Evolutionary conservation across 257 asterid species (phyloP).

Genomic region (Nicotiana sylvestris): DNA sequence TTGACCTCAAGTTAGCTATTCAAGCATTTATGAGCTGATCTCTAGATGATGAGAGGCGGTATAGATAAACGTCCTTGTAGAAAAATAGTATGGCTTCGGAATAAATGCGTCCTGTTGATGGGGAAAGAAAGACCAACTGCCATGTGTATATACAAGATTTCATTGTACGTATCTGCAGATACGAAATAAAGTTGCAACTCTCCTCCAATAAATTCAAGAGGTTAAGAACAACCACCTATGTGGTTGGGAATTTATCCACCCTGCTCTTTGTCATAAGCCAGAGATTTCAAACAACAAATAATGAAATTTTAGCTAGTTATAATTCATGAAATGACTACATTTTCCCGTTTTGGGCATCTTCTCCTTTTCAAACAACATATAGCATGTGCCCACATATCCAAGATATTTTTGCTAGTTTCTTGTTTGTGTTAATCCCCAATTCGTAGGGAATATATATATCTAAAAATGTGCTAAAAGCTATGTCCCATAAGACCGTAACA

Average conservation of each 20-base stretch:
- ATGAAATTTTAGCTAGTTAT: too few relatives aligned
- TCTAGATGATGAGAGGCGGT: background rate
- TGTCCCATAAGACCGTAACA: too few relatives aligned
- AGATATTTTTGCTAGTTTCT: too few relatives aligned
- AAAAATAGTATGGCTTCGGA: background rate
- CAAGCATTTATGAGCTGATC: background rate
- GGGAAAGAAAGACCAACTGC: background rate
- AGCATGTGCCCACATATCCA: too few relatives aligned
- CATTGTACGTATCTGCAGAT: background rate
- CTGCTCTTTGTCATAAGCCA: background rate
- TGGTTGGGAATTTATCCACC: background rate
- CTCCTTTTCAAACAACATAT: too few relatives aligned
- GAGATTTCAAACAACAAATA: background rate
- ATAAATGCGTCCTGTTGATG: background rate
- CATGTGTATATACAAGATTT: background rate
- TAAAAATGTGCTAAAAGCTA: too few relatives aligned
- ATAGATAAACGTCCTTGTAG: background rate
- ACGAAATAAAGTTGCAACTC: background rate
- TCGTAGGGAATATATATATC: too few relatives aligned
- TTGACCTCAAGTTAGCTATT: too few relatives aligned
- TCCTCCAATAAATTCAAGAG: background rate
- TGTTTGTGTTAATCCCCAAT: background rate
- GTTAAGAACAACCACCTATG: background rate
- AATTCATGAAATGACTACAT: too few relatives aligned
- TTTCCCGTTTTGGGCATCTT: too few relatives aligned